These are phyloP conservation scores for Centella asiatica DNA, from an alignment of 129 eudicot genomes.

Conservation along the genomic window DNA sequence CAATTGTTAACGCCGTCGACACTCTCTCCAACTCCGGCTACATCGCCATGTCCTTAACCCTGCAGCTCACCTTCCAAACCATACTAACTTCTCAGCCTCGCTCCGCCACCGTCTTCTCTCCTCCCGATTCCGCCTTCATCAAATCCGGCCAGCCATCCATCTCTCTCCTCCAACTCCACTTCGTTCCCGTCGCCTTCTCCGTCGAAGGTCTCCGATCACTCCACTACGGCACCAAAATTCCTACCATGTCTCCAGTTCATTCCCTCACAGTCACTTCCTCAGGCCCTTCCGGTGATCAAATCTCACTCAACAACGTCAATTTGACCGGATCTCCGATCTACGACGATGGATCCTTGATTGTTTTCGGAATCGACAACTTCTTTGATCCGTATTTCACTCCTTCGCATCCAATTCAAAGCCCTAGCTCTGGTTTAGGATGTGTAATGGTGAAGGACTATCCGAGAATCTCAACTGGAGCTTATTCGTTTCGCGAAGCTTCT, in stretches of 20 bases:
- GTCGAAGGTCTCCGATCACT: conserved; percentile 38
- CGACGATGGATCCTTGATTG: conserved; percentile 58
- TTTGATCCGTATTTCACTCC: conserved; percentile 39
- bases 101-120: conserved; percentile 56
- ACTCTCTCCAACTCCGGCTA: conserved; percentile 67
- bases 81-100: conserved; percentile 19
- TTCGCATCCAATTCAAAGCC: conserved; percentile 3
- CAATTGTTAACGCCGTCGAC: conserved; percentile 54
- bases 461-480: not conserved
- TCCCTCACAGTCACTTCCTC: conserved; percentile 43
- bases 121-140: conserved; percentile 47
- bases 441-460: not conserved
- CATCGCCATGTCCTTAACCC: conserved; percentile 70
- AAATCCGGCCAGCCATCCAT: conserved; percentile 48
- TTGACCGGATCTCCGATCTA: conserved; percentile 46
- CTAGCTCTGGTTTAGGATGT: conserved; percentile 1
- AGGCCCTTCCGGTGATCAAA: not conserved
- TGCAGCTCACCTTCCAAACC: conserved; percentile 36
- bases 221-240: conserved; percentile 46
- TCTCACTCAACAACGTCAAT: conserved; percentile 48
- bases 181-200: conserved; percentile 44
- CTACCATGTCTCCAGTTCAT: conserved; percentile 23
- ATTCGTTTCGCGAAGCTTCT: not conserved
- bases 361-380: conserved; percentile 47
- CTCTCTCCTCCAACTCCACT: conserved; percentile 44